Evolutionary conservation across 2,329 filamentous ascomycete genomes (phyloP).

Genomic region (Sclerotinia trifoliorum): DNA sequence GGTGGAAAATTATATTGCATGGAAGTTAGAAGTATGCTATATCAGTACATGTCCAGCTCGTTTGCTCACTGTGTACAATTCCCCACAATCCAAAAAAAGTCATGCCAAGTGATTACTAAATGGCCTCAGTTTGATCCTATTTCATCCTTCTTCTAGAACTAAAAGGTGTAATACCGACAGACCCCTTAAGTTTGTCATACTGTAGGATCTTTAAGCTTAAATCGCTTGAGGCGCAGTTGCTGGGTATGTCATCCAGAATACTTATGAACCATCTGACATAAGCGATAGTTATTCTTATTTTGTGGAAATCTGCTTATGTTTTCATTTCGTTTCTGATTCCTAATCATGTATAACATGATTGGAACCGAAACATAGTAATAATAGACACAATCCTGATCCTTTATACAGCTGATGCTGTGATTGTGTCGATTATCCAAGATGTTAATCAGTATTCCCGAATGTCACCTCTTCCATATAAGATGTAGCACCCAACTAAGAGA

Average conservation of each 20-base stretch:
- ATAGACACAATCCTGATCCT: conserved; percentile 16
- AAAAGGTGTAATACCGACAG: background rate
- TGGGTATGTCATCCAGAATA: background rate
- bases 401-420: background rate
- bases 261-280: conserved; percentile 6
- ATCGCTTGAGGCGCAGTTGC: conserved; percentile 10
- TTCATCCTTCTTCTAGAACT: conserved; percentile 7
- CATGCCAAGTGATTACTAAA: background rate
- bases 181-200: conserved; percentile 1
- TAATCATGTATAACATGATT: background rate
- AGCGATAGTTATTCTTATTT: background rate
- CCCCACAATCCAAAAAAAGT: background rate
- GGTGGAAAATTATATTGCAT: background rate
- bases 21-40: background rate
- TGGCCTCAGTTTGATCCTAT: conserved; percentile 7
- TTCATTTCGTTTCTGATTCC: conserved; percentile 9
- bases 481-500: background rate
- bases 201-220: conserved; percentile 13
- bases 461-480: conserved; percentile 8
- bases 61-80: conserved; percentile 14
- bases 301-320: conserved; percentile 1
- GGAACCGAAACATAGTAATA: background rate
- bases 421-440: background rate
- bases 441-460: background rate
- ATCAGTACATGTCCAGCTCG: background rate